Evolutionary conservation across 345 rosid genomes (phyloP).

Genomic region (Sisymbrium altissimum): DNA sequence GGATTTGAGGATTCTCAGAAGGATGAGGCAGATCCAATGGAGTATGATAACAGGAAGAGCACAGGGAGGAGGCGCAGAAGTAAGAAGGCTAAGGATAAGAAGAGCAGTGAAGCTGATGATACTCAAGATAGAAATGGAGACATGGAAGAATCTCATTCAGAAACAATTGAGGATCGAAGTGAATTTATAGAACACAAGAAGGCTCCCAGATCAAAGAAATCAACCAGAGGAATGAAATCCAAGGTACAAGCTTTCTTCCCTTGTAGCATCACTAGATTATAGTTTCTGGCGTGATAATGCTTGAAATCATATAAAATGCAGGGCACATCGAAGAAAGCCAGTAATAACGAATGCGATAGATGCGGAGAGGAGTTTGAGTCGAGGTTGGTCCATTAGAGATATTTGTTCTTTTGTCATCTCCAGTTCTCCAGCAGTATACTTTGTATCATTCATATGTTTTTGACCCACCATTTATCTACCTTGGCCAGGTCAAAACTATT

Average conservation of each 20-base stretch:
- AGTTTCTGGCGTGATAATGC: not conserved
- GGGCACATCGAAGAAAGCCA: constrained; percentile 52
- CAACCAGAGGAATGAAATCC: constrained; percentile 71
- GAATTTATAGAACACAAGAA: constrained; percentile 38
- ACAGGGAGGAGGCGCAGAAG: constrained; percentile 34
- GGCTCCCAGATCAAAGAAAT: constrained; percentile 51
- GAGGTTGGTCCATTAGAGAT: constrained; percentile 48
- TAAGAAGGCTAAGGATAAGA: constrained; percentile 33
- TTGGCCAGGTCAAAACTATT: constrained; percentile 65
- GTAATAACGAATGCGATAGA: constrained; percentile 55
- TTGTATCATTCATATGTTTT: not conserved
- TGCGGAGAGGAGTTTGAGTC: constrained; percentile 89
- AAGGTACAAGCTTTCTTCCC: constrained; percentile 49
- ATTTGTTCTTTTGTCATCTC: not conserved
- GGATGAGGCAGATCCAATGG: constrained; percentile 21
- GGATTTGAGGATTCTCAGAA: constrained; percentile 26
- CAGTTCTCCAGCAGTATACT: not conserved
- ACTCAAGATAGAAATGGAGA: constrained; percentile 20
- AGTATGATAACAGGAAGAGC: constrained; percentile 29
- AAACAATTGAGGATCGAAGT: constrained; percentile 21
- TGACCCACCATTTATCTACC: not conserved
- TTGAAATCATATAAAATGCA: constrained; percentile 32
- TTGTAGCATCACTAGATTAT: constrained; percentile 2
- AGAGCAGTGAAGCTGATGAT: constrained; percentile 34
- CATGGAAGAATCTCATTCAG: constrained; percentile 1